Base-by-base conservation (phyloP, 352 stramenopile genomes). In the Phytophthora chlamydospora region DNA sequence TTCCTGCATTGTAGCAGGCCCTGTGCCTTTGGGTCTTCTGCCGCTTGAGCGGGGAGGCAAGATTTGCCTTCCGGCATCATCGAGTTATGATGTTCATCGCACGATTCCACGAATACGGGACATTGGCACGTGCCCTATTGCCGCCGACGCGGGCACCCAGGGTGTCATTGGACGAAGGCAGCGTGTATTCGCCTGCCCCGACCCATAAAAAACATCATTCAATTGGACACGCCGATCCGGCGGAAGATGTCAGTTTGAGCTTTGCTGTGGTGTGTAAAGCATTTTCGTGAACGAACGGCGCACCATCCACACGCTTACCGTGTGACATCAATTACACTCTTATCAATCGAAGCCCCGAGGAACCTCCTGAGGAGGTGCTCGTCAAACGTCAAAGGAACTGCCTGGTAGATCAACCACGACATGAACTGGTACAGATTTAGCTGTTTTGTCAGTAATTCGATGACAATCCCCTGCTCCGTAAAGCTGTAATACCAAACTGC, bases 231-330 rank as follows among this genome's bases (percentile, higher is more conserved):
- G 2, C 56, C 45, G 47, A 62, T 71, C 55, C 6, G 33, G 27
- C 7, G 38, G 38, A 71, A 71, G 62, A 71, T 71, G 56, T 8
- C 11, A 39, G 39, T 24, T 14, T 47, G 39, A 53, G 62, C 57
- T 71, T 71, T 71, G 61, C 53, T 43, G 36, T 13, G 57, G 50
- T 58, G 42, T 66, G 49, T 66, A 51, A 52, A 58, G 17, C 54
- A 12, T 58, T 21, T n/a, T 51, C 58, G 43, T 58, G 38, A 52
- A 51, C 29, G 5, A 44, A 45, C 35, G n/a, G 39, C 17, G 27
- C 36, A 47, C 41, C 24, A 49, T 52, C 57, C 47, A 63, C 43
- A 68, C 43, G 4, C 38, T 29, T 9, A 14, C 17, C 62, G 62
- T 71, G 62, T 44, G 62, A 66, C 62, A 71, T 36, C 38, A 24